Base-by-base conservation (phyloP, 495 filamentous ascomycete genomes). In the Aspergillus hancockii region DNA sequence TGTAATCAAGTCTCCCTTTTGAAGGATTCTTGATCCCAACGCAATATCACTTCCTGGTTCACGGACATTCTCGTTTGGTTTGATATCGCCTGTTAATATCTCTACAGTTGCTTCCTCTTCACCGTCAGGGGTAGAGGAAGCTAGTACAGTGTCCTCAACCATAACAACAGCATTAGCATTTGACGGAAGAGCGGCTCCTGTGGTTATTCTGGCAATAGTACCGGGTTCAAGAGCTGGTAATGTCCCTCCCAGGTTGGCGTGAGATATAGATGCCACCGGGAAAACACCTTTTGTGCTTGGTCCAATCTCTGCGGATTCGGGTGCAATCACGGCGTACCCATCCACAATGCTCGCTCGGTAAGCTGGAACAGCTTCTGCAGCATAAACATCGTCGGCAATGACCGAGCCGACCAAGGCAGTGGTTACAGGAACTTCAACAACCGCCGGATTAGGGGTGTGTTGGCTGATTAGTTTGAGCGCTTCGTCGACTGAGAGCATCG, bases 301-400 rank as follows among this genome's bases (percentile, higher is more conserved):
- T 0, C 81, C 84, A 38, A 83, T 76, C 8, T 79, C 66, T 10
- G 83, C 73, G 8, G 70, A 63, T 18, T 70, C 67, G 0, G 76
- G 67, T 13, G 73, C 75, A 60, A 78, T 79, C 18, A 97, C 82
- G 3, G 95, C 95, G 67, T 99, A 99, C 12, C 94, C 94, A 68
- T 99, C 94, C 3, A 99, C 95, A 57, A 97, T 99, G 67, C 92
- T 97, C 41, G 94, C 94, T 52, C 90, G 83, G 74, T 91, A 99
- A 7, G 95, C 94, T 5, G 94, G 94, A 0, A 98, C 95, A 14
- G 86, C 78, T 66, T 97, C 93, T 22, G 76, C 68, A 4, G 94
- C 90, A 47, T 79, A 83, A 38, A 98, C 86, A 66, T 96, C 90
- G 68, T 90, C 84, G 6, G 93, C 94, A 10, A 98, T 76, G 5